Base-by-base conservation (phyloP, 2,329 filamentous ascomycete species). In the Aspergillus sp. region DNA sequence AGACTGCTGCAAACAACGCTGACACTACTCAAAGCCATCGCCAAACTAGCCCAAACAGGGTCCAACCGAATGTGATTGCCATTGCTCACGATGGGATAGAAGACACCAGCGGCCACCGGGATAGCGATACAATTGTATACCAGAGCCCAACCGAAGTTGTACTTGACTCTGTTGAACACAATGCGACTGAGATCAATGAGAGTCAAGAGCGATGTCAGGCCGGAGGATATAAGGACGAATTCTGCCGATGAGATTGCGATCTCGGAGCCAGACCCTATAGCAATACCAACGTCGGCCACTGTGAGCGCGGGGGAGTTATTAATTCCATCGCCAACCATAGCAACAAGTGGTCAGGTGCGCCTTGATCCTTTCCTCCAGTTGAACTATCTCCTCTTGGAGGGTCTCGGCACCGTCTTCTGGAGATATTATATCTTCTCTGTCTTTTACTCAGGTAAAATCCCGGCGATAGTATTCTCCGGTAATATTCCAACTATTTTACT, bases 91-190 rank as follows among this genome's bases (percentile, higher is more conserved):
- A 84, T 73, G 0, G 84, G 81, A 72, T 89, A 93, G 60, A 93
- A 76, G 48, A 86, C 88, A 2, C 90, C 90, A 0, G 90, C 90
- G 0, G 90, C 90, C 54, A 95, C 80, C 1, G 90, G 90, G 59
- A 95, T 80, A 4, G 89, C 88, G 42, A 89, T 69, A 44, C 88
- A 64, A 71, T 95, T 95, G 77, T 95, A 95, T 8, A 93, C 77
- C 40, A 89, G 80, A 0, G 90, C 90, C 90, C 90, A 95, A 22
- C 76, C 83, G 75, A 95, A 95, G 73, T 95, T 95, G 78, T 91
- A 81, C 76, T 87, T 88, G 70, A 95, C 89, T 30, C 90, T 82
- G 13, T 83, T 78, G 71, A 95, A 90, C 8, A 93, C 89, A 5
- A 80, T 79, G 30, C 80, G 76, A 62, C 86, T 89, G 61, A 95